Base-by-base conservation (phyloP, 2,329 filamentous ascomycete species). In the Geosmithia morbida region DNA sequence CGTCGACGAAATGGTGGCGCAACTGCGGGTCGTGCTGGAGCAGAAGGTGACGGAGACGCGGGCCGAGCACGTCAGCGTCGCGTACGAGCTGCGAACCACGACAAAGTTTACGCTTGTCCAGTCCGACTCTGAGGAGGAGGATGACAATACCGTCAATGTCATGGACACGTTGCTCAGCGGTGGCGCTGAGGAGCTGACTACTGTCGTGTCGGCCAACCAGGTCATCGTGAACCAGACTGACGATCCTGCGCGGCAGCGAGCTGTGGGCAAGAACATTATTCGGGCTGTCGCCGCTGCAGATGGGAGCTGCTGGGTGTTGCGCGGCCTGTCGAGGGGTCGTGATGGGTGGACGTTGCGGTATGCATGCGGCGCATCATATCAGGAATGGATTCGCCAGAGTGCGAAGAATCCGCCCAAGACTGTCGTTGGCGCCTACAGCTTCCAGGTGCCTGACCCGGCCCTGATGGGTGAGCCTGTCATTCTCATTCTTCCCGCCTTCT, bases 261-360 rank as follows among this genome's bases (percentile, higher is more conserved):
- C 66, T 1, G 66, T 77, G 29, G 67, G 72, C 8, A 70, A 68
- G 52, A 64, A 71, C 46, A 69, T 80, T 50, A 60, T 70, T 30
- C 56, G 55, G 11, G 59, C 62, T 2, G 53, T 79, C 14, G 60
- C 67, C 20, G 57, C 58, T 7, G 61, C 66, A 3, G 75, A 79
- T 51, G 62, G 61, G 14, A 74, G 73, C 51, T 58, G 57, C 1
- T 79, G 75, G 75, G 56, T 54, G 2, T 57, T 71, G 26, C 63
- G 69, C 18, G 62, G 70, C 17, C 63, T 72, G 18, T 66, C 67
- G 20, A 62, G 67, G 14, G 62, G 57, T 7, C 51, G 66, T 0
- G 67, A 73, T 43, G 73, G 74, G 5, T 78, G 75, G 74, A 65
- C 62, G 1, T 70, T 79, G 47, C 67, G 64, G 2, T 79, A 74